Conservation (phyloP, 352 stramenopile species). For the Hyphochytrium catenoides region DNA sequence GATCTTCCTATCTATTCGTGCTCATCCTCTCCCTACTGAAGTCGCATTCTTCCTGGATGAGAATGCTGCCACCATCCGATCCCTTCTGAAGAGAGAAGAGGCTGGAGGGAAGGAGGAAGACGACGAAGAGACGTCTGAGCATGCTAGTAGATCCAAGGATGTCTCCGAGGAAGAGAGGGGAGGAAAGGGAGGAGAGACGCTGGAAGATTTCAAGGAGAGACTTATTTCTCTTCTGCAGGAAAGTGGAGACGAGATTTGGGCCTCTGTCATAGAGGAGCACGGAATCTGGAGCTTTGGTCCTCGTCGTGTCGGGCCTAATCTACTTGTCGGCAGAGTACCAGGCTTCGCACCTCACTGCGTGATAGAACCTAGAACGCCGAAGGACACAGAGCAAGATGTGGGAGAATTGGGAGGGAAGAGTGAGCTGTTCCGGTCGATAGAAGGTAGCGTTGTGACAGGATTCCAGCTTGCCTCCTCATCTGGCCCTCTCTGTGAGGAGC, state of each 20-base stretch:
- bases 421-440: conserved; percentile 22
- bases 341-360: too few species aligned
- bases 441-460: conserved; percentile 50
- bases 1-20: too few species aligned
- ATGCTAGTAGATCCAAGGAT: too few species aligned
- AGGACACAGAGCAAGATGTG: not conserved
- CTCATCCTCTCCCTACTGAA: conserved; percentile 32
- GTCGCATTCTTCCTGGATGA: conserved; percentile 47
- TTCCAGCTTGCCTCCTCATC: conserved; percentile 47
- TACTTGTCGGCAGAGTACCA: conserved; percentile 44
- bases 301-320: conserved; percentile 33
- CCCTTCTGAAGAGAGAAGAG: too few species aligned
- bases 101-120: too few species aligned
- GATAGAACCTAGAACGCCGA: not conserved
- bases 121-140: too few species aligned
- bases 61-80: conserved; percentile 16
- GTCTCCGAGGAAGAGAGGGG: too few species aligned
- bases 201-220: too few species aligned
- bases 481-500: conserved; percentile 67
- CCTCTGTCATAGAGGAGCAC: too few species aligned
- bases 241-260: too few species aligned
- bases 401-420: conserved; percentile 5
- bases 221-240: conserved; percentile 36
- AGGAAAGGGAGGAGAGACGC: too few species aligned
- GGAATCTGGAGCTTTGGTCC: conserved; percentile 45